phyloP scores from a whole-genome alignment of 2,329 filamentous ascomycete species.

The Colletotrichum sp. region DNA sequence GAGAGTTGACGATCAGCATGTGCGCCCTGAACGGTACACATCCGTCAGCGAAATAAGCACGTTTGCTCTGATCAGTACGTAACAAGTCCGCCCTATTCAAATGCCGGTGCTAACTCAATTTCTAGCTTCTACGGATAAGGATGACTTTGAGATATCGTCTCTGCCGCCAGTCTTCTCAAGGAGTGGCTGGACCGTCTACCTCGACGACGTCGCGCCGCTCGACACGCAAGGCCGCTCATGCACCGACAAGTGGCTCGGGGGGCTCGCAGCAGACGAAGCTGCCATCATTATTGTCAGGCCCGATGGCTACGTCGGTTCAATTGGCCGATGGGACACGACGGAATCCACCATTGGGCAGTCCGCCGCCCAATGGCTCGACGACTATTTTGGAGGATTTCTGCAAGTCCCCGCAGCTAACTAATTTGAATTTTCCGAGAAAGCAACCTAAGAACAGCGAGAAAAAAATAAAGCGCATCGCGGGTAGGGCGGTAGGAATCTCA shows the following conservation, averaged over 20 bases:
- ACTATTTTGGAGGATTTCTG: slow-evolving; percentile 12
- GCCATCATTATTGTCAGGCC: slow-evolving; percentile 24
- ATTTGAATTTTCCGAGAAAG: background rate
- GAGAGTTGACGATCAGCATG: slow-evolving; percentile 67
- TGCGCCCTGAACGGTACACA: slow-evolving; percentile 72
- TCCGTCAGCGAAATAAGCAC: slow-evolving; percentile 63
- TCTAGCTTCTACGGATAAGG: slow-evolving; percentile 62
- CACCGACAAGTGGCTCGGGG: slow-evolving; percentile 42
- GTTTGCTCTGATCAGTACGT: slow-evolving; percentile 68
- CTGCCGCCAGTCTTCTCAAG: slow-evolving; percentile 68
- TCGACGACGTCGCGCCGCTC: slow-evolving; percentile 66
- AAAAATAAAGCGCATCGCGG: background rate
- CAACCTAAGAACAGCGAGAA: background rate
- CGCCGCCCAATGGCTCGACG: slow-evolving; percentile 7
- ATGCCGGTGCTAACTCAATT: background rate
- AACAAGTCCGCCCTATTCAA: background rate
- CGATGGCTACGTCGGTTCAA: slow-evolving; percentile 27
- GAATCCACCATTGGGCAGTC: background rate
- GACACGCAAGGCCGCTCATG: slow-evolving; percentile 57
- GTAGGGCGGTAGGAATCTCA: background rate
- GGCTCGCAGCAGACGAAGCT: slow-evolving; percentile 16
- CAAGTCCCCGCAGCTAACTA: background rate
- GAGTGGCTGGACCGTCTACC: slow-evolving; percentile 74
- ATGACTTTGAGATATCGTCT: slow-evolving; percentile 67
- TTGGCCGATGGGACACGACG: background rate